Evolutionary conservation across 192 early-diverging fungal species (phyloP), one percentile per base, ranked within the genome.

Genomic region (Umbelopsis ramanniana): DNA sequence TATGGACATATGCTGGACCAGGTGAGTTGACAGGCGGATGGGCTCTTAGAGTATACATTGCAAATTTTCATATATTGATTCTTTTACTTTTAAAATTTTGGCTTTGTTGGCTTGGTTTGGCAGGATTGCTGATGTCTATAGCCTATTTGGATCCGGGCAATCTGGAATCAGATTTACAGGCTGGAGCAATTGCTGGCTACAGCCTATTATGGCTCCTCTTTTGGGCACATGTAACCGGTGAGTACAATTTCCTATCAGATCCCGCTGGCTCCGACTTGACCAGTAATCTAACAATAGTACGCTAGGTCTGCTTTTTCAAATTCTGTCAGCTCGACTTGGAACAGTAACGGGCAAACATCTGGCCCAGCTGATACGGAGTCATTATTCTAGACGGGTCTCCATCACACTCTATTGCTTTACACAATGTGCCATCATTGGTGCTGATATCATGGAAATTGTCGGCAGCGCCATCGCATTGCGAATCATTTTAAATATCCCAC

Each of bases 391-490:
- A 50, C 72, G 76, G 4, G 71, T 84, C 48, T 50, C 74, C 21
- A 76, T 77, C n/a, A 69, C 83, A 67, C 71, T 89, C 38, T 89
- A 83, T 76, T 70, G 84, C 21, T 69, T 87, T 57, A 84, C 84
- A 57, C 86, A 89, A 77, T 71, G 84, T 29, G 88, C 88, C 11
- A 89, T 89, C 48, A 89, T 89, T 22, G 86, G 86, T 2, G 84
- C 86, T 2, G 88, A 89, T 66, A 89, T 89, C 46, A 86, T 87
- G 70, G 88, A 89, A 67, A 91, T 94, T 10, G 89, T 95, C 24
- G 94, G 94, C 6, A 92, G 92, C 6, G 94, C 93, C 11, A 93
- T 95, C 50, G 92, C 91, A 0, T 75, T 95, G 48, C 87, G 92
- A 37, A 80, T 95, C 45, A 79, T 95, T 52, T 88, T 93, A 50